phyloP scores from a whole-genome alignment of 2,329 filamentous ascomycete species.

The Penicillium sp. region DNA sequence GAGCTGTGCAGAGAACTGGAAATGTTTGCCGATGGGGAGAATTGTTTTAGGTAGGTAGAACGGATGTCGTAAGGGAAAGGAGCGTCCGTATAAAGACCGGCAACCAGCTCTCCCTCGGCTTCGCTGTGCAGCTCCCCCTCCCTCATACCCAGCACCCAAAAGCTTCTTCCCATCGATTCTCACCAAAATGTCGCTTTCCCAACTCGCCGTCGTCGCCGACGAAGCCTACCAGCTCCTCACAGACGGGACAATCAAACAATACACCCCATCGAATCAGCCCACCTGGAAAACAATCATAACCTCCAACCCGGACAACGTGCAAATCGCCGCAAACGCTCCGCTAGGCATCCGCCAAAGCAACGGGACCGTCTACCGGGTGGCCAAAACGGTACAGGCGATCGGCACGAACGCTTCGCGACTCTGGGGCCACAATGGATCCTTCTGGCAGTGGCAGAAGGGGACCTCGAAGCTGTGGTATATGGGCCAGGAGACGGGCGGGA shows the following conservation, averaged over 20 bases:
- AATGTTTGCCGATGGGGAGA: not conserved
- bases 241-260: slow-evolving; percentile 3
- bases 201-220: slow-evolving; percentile 1
- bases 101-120: no score
- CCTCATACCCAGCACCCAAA: not conserved
- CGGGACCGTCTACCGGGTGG: not conserved
- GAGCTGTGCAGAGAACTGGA: not conserved
- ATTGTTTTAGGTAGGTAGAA: not conserved
- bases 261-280: not conserved
- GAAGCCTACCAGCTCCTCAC: slow-evolving; percentile 6
- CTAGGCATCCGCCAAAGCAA: not conserved
- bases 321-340: not conserved
- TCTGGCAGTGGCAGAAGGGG: slow-evolving; percentile 8
- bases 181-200: slow-evolving; percentile 6
- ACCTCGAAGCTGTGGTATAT: slow-evolving; percentile 4
- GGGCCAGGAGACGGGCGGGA: not conserved
- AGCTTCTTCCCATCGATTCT: not conserved
- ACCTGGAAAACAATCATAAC: slow-evolving; percentile 1
- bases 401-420: not conserved
- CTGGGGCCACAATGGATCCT: not conserved
- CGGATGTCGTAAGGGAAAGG: not conserved
- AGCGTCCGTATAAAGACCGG: not conserved
- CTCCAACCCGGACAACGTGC: not conserved
- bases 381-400: not conserved
- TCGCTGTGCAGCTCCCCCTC: not conserved